phyloP scores from a whole-genome alignment of 306 rosid species.

The Glycine tomentella region DNA sequence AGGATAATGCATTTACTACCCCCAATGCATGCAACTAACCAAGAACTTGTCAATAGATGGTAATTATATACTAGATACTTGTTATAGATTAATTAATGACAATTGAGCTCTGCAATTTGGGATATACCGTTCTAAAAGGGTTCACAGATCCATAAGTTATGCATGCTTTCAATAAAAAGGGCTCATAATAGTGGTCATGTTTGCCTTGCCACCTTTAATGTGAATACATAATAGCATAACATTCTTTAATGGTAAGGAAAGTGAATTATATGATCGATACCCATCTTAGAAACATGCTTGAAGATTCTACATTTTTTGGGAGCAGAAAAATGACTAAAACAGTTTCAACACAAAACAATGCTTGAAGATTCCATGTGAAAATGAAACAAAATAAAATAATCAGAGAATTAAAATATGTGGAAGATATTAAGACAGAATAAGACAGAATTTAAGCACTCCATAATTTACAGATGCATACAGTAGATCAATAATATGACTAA shows the following conservation, averaged over 20 bases:
- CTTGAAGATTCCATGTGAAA: too few relatives aligned
- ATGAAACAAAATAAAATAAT: too few relatives aligned
- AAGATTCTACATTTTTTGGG: neutral
- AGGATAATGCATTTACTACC: conserved; percentile 2
- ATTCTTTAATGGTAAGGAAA: neutral
- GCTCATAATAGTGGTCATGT: too few relatives aligned
- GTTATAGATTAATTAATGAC: conserved; percentile 3
- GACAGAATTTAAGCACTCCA: too few relatives aligned
- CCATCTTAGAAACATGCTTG: neutral
- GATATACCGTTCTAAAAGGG: neutral
- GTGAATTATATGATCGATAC: neutral
- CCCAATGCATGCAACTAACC: conserved; percentile 11
- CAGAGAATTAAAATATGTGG: too few relatives aligned
- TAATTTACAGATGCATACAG: too few relatives aligned
- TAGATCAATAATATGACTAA: too few relatives aligned
- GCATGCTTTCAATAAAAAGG: conserved; percentile 13
- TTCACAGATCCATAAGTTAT: conserved; percentile 9
- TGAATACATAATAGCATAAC: too few relatives aligned
- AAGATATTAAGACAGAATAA: too few relatives aligned
- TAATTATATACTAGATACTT: conserved; percentile 1
- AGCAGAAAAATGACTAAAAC: neutral
- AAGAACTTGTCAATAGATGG: conserved; percentile 6
- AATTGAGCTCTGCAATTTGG: conserved; percentile 16
- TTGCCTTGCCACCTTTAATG: too few relatives aligned
- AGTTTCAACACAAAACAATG: too few relatives aligned